Evolutionary conservation across 441 rosid genomes (phyloP), one percentile per base, ranked within the genome.

Genomic region (Cnidoscolus chayamansa): DNA sequence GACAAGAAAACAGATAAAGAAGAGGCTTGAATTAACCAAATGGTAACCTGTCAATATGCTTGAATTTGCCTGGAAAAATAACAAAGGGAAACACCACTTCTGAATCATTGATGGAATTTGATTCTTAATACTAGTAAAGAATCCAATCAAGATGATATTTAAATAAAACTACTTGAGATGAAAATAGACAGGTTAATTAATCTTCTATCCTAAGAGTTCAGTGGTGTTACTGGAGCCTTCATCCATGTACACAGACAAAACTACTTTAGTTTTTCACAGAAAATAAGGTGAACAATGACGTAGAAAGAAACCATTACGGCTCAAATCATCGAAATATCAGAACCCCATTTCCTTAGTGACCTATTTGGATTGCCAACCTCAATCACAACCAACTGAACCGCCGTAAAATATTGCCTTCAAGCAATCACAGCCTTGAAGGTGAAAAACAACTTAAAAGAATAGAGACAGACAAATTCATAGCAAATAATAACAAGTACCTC

Each of bases 401-500:
- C 30, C 56, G 49, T 32, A n/a, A 32, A 17, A 54, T 67, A 67
- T 62, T 16, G 12, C 37, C 19, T 55, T 55, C 59, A 55, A 17
- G 30, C 59, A 19, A 55, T 7, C 59, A 55, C 59, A 45, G 31
- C 12, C 31, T 43, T 63, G 51, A 63, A 32, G 4, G 25, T 25
- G 10, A 17, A 0, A 4, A 16, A 50, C 1, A 32, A 19, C 49
- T 63, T 15, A 20, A 10, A 40, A 56, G 63, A 15, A 13, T 2
- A 74, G 40, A 62, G 11, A 60, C 32, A 45, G 40, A 31, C 11
- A 55, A n/a, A 6, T 16, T 17, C 9, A 40, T 4, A n/a, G 35
- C 8, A 7, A 6, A 25, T 30, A 19, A 43, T 37, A 20, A 25
- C 50, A 62, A 40, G 13, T 61, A 83, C 90, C 90, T 86, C 2